Evolutionary conservation across 2,329 filamentous ascomycete genomes (phyloP), one percentile per base, ranked within the genome.

Genomic region (Claviceps sorghi): DNA sequence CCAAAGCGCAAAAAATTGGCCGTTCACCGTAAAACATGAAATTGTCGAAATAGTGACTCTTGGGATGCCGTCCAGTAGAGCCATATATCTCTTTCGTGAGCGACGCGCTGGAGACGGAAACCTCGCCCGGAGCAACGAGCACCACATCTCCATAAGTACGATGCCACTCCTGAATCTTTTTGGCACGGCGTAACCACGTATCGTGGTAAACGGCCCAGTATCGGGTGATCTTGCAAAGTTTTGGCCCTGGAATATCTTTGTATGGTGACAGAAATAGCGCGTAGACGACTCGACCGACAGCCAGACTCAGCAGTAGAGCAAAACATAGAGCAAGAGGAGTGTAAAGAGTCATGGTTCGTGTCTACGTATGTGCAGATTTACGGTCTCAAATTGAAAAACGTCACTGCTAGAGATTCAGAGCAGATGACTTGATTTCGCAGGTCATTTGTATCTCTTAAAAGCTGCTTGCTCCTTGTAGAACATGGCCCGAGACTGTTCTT

Each of bases 101-200:
- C 11, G 43, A 38, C 17, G 44, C 48, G 36, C 38, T 48, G 43
- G 52, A 30, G 22, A 53, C 48, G 10, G 52, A 53, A 26, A 53
- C 49, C 30, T 53, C 52, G 4, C 52, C 52, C 4, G 52, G 52
- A 4, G 52, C 52, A n/a, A 51, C 36, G 15, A 50, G 41, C 15
- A 53, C 52, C 9, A 53, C 52, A 17, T 50, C 48, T 9, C 48
- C 52, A 29, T 53, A 50, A 30, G 47, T 34, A 17, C 38, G 42
- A 48, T 53, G 52, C 48, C 52, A 53, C 26, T 51, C 42, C 19
- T 48, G 40, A 36, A 53, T 48, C 36, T 50, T 53, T 19, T 44
- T 38, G 26, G 34, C 30, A 11, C 48, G 52, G 1, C 36, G 42
- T 13, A 53, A 38, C 52, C 52, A 43, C 19, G 44, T n/a, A 11